Percentiles rank a stretch among this genome's conserved stretches.
Conservation (phyloP, 805 yeast genomes). For the Monosporozyma unispora region DNA sequence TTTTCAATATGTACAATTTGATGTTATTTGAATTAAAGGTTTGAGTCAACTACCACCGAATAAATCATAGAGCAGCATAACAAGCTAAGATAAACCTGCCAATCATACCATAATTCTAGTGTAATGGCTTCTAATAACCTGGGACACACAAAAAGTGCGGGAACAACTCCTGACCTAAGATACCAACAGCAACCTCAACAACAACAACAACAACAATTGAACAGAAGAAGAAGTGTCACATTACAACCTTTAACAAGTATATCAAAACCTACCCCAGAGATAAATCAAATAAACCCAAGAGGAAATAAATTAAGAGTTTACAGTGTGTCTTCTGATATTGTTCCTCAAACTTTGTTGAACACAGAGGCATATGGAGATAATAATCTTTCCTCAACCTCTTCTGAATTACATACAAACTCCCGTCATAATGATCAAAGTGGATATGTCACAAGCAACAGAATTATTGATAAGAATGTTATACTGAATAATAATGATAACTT, state of each 20-base stretch:
- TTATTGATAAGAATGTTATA: neutral
- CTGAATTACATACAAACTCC: neutral
- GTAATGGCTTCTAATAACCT: neutral
- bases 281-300: neutral
- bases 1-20: neutral
- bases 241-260: constrained; percentile 5
- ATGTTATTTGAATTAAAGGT: neutral
- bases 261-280: neutral
- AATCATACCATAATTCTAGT: neutral
- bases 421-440: neutral
- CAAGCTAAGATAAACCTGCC: neutral
- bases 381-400: neutral
- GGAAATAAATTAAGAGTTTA: constrained; percentile 10
- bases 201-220: neutral
- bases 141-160: neutral
- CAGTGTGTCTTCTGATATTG: constrained; percentile 25
- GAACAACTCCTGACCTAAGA: neutral
- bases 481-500: neutral
- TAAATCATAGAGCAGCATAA: neutral
- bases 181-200: neutral
- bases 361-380: constrained; percentile 8
- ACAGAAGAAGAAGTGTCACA: constrained; percentile 7
- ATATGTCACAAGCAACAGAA: neutral
- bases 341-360: constrained; percentile 23
- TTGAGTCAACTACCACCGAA: too few relatives aligned